These are phyloP conservation scores for Cutaneotrichosporon spelunceum DNA, from an alignment of 1,284 basidiomycete genomes.

Conservation along the genomic window DNA sequence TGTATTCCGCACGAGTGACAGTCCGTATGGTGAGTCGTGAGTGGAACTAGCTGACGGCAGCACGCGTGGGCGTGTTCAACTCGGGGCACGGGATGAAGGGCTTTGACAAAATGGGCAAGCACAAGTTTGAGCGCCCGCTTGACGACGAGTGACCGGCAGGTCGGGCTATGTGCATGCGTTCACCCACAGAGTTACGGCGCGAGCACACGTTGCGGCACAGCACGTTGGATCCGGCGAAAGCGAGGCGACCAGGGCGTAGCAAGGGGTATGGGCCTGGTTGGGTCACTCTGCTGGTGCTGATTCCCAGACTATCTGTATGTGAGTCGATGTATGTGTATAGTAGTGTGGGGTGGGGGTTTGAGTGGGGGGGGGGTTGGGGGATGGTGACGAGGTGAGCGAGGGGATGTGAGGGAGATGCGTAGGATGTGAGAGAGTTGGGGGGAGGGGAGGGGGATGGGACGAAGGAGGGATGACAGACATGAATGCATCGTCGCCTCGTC, in stretches of 20 bases:
- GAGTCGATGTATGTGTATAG: conserved; percentile 6
- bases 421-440: too few species aligned
- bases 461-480: too few species aligned
- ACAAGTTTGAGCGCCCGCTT: conserved; percentile 78
- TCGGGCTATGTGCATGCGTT: conserved; percentile 5
- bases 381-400: too few species aligned
- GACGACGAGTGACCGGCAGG: conserved; percentile 60
- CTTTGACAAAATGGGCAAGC: conserved; percentile 62
- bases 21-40: conserved; percentile 78
- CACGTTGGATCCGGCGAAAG: neutral
- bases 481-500: neutral
- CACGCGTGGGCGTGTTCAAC: conserved; percentile 83
- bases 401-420: too few species aligned
- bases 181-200: conserved; percentile 3
- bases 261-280: conserved; percentile 2
- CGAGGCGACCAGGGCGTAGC: neutral
- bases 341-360: neutral
- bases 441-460: too few species aligned
- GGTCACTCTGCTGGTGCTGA: conserved; percentile 7
- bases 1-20: conserved; percentile 95
- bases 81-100: conserved; percentile 91
- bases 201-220: too few species aligned
- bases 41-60: conserved; percentile 1
- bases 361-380: too few species aligned
- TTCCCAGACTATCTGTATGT: conserved; percentile 6